phyloP scores from a whole-genome alignment of 176 grass and related monocot genomes.

The Melocanna baccifera region DNA sequence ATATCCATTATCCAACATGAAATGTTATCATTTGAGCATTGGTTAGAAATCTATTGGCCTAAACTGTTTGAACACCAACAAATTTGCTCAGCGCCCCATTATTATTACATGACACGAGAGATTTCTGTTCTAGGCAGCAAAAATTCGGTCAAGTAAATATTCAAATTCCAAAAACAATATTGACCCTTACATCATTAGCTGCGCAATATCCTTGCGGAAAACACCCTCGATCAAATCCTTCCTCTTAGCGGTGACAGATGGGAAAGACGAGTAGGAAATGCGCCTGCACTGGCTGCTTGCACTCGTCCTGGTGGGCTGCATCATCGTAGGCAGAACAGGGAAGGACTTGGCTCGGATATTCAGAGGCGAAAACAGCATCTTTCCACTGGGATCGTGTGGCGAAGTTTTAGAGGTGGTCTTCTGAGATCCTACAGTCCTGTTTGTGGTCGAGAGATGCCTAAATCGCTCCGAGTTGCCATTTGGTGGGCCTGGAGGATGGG shows the following conservation, averaged over 20 bases:
- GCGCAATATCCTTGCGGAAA: conserved; percentile 83
- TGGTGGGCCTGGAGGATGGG: conserved; percentile 29
- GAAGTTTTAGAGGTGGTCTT: conserved; percentile 45
- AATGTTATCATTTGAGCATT: background rate
- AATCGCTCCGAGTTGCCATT: conserved; percentile 18
- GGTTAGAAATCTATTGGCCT: conserved; percentile 31
- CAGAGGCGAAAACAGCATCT: conserved; percentile 63
- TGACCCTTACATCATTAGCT: conserved; percentile 55
- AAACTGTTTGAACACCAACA: conserved; percentile 12
- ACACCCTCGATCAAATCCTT: conserved; percentile 49
- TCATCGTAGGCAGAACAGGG: conserved; percentile 57
- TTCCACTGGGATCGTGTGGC: conserved; percentile 41
- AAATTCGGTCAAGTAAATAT: conserved; percentile 10
- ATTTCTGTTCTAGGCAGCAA: background rate
- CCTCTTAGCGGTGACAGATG: conserved; percentile 33
- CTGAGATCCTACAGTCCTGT: conserved; percentile 36
- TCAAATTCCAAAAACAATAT: conserved; percentile 7
- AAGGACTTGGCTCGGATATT: conserved; percentile 59
- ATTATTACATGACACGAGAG: conserved; percentile 27
- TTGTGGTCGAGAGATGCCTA: conserved; percentile 31
- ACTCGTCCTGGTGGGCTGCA: conserved; percentile 44
- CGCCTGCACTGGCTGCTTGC: conserved; percentile 46
- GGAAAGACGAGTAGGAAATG: conserved; percentile 38
- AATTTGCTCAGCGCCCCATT: conserved; percentile 14
- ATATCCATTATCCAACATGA: background rate